A percentile compares a stretch with the other conserved stretches of the same genome.
Conservation (phyloP, 2,329 filamentous ascomycete species). For the Xylaria sp. region DNA sequence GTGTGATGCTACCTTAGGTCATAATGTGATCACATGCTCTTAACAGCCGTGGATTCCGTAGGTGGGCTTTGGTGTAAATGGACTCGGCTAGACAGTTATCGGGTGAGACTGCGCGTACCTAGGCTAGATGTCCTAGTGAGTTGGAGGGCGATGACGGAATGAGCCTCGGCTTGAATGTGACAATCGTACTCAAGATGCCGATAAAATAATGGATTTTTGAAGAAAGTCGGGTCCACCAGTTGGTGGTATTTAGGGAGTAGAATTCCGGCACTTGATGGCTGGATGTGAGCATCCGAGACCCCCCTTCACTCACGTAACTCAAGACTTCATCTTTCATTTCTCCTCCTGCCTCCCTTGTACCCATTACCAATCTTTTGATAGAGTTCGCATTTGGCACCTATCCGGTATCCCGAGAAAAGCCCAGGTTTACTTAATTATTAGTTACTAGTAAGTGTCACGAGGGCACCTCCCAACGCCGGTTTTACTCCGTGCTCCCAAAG, state of each 20-base stretch:
- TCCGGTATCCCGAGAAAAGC: background rate
- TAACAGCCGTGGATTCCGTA: background rate
- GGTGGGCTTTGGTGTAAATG: background rate
- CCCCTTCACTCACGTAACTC: too few relatives aligned
- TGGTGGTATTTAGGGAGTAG: too few relatives aligned
- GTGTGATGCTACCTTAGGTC: background rate
- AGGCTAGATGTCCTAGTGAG: too few relatives aligned
- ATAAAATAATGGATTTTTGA: conserved; percentile 11
- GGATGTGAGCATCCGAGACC: too few relatives aligned
- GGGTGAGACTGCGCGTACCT: too few relatives aligned
- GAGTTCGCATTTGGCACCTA: background rate
- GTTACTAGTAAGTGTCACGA: background rate
- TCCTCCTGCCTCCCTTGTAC: background rate
- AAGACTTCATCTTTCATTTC: too few relatives aligned
- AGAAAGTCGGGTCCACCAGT: conserved; percentile 8
- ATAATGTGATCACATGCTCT: conserved; percentile 23
- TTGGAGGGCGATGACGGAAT: background rate
- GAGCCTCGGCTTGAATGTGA: conserved; percentile 20
- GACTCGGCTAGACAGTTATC: background rate
- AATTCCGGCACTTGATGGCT: too few relatives aligned
- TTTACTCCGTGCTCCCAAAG: conserved; percentile 10
- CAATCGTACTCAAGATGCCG: background rate
- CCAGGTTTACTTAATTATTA: background rate
- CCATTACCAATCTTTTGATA: background rate
- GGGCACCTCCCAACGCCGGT: conserved; percentile 5